Evolutionary conservation across 768 basidiomycete genomes (phyloP), one percentile per base, ranked within the genome.

Genomic region (Rhizopogon salebrosus): DNA sequence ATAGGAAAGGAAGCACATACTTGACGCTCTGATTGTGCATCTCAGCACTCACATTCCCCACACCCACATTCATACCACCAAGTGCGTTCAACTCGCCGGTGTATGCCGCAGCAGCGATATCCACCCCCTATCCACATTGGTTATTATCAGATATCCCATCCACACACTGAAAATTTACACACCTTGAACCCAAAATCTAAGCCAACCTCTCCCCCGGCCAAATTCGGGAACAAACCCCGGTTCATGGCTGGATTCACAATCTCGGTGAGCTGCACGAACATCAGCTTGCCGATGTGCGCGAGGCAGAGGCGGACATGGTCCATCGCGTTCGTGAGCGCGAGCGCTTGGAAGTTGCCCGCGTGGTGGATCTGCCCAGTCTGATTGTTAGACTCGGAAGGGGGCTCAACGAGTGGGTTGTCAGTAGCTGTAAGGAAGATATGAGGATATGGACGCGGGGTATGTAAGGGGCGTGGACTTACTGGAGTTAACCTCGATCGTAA

Each of bases 11-110:
- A 23, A 29, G 31, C 41, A 73, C 87, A 55, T 57, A 90, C 88
- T 94, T 94, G 68, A 94, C 80, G 40, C 92, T 87, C 67, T 94
- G 92, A 60, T 94, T 94, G 64, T 92, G 89, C 87, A 92, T 90
- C 70, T 94, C 91, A 1, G 91, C 91, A 2, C 85, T 87, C 61
- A 93, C 89, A 45, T 91, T 82, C 59, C 88, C 85, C 0, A 89
- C 89, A 3, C 86, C 87, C 10, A 93, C 90, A 0, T 92, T 90
- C 71, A 82, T 89, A 13, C 66, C 66, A 4, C 66, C 91, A 23
- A 92, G 78, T 62, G 79, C 85, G 26, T 90, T 91, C 29, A 94
- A 79, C 68, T 94, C 92, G 41, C 85, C 75, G 2, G 85, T 79
- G 64, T 94, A 93, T 0, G 92, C 85, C 8, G 92, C 90, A 5